Percentiles rank a stretch among this genome's conserved stretches.
These are phyloP conservation scores for Neocucurbitaria cava DNA, from an alignment of 2,329 filamentous ascomycete genomes.

Conservation along the genomic window DNA sequence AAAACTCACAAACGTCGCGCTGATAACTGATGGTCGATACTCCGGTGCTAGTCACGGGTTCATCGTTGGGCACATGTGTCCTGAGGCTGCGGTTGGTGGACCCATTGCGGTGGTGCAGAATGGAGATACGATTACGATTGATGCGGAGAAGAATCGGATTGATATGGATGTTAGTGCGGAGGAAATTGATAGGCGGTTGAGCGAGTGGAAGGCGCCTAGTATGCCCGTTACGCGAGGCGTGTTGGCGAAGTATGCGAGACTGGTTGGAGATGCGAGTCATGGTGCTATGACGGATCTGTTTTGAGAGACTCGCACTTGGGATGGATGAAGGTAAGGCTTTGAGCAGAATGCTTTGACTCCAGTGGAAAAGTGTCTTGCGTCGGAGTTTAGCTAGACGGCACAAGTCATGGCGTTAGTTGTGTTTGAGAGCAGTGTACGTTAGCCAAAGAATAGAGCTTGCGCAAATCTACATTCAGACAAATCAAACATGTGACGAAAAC, in stretches of 20 bases:
- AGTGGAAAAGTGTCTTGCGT: not conserved
- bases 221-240: constrained; percentile 80
- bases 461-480: not conserved
- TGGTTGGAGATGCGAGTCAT: constrained; percentile 91
- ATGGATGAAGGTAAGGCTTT: not conserved
- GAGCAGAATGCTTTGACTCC: not conserved
- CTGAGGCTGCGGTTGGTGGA: constrained; percentile 87
- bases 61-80: constrained; percentile 91
- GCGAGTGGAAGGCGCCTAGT: constrained; percentile 73
- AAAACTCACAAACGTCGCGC: constrained; percentile 81
- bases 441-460: not conserved
- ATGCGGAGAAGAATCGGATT: constrained; percentile 76
- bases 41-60: constrained; percentile 89
- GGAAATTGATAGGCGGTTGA: constrained; percentile 70
- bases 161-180: constrained; percentile 75
- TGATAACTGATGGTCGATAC: constrained; percentile 93
- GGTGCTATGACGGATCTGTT: constrained; percentile 88
- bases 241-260: constrained; percentile 84
- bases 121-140: constrained; percentile 85
- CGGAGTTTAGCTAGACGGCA: not conserved
- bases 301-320: constrained; percentile 28
- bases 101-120: constrained; percentile 83
- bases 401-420: not conserved
- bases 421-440: not conserved
- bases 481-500: not conserved